Percentiles rank a stretch among this genome's conserved stretches.
phyloP scores from a whole-genome alignment of 2,329 filamentous ascomycete species.

The Nannizziopsis arthrosporioides region DNA sequence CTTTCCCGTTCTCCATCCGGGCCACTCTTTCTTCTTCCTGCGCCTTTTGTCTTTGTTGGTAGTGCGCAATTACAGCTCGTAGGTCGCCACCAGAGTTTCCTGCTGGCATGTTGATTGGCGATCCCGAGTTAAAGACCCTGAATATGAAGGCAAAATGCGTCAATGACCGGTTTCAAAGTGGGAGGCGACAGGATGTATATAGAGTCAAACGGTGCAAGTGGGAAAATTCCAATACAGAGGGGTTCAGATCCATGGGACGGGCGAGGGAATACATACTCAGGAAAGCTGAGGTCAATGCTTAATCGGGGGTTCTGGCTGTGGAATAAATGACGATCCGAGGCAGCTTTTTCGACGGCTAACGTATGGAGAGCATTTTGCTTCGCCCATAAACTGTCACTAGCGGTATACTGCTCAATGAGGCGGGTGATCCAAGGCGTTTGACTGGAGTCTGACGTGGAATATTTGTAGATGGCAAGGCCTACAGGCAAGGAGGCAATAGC shows the following conservation, averaged over 20 bases:
- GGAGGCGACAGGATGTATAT: conserved; percentile 12
- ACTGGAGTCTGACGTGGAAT: conserved; percentile 29
- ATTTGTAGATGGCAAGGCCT: conserved; percentile 33
- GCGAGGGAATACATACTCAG: conserved; percentile 46
- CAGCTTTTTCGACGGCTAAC: conserved; percentile 51
- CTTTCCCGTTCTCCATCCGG: conserved; percentile 35
- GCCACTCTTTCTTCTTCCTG: conserved; percentile 46
- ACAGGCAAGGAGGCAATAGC: conserved; percentile 34
- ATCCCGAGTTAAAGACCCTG: conserved; percentile 52
- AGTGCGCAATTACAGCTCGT: conserved; percentile 50
- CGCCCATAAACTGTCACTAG: conserved; percentile 43
- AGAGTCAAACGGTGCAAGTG: background rate
- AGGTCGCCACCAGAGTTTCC: conserved; percentile 48
- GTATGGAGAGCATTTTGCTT: conserved; percentile 50
- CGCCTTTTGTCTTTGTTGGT: conserved; percentile 46
- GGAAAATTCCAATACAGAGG: background rate
- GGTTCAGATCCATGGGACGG: conserved; percentile 1
- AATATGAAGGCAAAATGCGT: background rate
- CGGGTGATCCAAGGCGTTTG: conserved; percentile 32
- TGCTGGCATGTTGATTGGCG: conserved; percentile 53
- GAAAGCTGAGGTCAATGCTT: conserved; percentile 46
- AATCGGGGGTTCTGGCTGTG: conserved; percentile 32
- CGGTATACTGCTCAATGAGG: conserved; percentile 46
- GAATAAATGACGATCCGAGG: conserved; percentile 51
- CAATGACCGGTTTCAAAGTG: background rate